phyloP scores from a whole-genome alignment of 495 filamentous ascomycete species.

The Neurospora sp. region DNA sequence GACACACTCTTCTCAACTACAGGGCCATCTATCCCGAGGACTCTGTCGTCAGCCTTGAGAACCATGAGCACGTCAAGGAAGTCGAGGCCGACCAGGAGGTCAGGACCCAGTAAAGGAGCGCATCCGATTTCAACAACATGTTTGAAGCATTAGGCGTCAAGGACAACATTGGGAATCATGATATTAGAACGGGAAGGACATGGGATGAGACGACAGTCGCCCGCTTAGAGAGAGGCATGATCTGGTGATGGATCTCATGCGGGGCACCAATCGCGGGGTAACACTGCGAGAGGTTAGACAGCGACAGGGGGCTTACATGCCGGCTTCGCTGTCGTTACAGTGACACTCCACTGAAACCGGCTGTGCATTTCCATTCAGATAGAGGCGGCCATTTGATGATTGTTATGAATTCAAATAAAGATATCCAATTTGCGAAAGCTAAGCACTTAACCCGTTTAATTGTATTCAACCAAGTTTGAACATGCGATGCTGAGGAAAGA shows the following conservation, averaged over 20 bases:
- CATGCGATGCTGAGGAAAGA: neutral
- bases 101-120: constrained; percentile 50
- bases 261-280: neutral
- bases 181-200: neutral
- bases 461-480: neutral
- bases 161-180: neutral
- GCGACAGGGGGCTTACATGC: neutral
- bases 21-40: constrained; percentile 71
- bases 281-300: neutral
- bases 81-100: constrained; percentile 68
- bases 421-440: neutral
- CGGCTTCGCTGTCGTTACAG: neutral
- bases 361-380: neutral
- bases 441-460: neutral
- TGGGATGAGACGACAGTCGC: neutral
- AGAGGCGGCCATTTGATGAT: neutral
- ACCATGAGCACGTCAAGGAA: constrained; percentile 54
- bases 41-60: constrained; percentile 48
- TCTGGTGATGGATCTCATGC: neutral
- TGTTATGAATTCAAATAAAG: neutral
- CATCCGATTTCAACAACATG: neutral
- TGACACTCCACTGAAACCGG: neutral
- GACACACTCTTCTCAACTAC: neutral
- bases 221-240: neutral
- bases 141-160: neutral